phyloP scores from a whole-genome alignment of 139 green algal species.

The Haematococcus sp. region DNA sequence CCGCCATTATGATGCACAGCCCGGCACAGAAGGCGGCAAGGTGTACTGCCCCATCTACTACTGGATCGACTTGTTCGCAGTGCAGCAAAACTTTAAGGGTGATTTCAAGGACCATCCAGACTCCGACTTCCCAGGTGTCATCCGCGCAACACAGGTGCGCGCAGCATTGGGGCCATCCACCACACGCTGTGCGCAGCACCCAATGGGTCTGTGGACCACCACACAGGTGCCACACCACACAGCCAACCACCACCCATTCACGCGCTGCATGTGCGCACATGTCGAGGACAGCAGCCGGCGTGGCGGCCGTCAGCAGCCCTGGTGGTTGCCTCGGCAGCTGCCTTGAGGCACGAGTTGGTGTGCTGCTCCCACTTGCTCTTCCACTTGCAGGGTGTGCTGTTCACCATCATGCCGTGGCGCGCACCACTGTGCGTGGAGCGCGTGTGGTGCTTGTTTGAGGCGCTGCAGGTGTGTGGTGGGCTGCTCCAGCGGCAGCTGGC shows the following conservation, averaged over 20 bases:
- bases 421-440: constrained; percentile 29
- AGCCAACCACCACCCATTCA: too few species aligned
- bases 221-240: too few species aligned
- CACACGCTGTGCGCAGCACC: too few species aligned
- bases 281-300: too few species aligned
- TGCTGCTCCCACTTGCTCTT: too few species aligned
- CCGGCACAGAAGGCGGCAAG: constrained; percentile 7
- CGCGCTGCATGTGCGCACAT: too few species aligned
- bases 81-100: constrained; percentile 31
- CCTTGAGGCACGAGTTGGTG: too few species aligned
- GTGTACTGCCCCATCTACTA: constrained; percentile 11
- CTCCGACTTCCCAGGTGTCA: constrained; percentile 27
- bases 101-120: constrained; percentile 24
- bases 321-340: too few species aligned
- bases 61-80: constrained; percentile 36
- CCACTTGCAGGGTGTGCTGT: constrained; percentile 17
- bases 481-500: too few species aligned
- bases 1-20: constrained; percentile 35
- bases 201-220: too few species aligned
- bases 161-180: too few species aligned
- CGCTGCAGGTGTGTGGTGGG: constrained; percentile 11
- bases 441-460: constrained; percentile 40
- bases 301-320: too few species aligned
- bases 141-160: constrained; percentile 23
- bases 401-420: constrained; percentile 36